Evolutionary conservation across 352 stramenopile species (phyloP).

Genomic region (Phytophthora multivora): DNA sequence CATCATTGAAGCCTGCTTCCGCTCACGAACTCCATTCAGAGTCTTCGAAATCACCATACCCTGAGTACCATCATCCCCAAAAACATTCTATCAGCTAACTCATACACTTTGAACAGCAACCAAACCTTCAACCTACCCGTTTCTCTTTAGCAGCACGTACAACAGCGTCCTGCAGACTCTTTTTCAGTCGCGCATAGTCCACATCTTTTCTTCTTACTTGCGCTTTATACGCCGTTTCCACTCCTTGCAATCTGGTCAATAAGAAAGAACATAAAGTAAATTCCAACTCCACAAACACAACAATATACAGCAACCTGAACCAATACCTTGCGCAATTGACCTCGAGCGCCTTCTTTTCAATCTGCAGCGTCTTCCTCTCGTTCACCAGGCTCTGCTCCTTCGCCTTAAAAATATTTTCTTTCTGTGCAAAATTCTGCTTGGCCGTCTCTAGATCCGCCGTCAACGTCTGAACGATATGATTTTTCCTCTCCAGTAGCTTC

Average conservation of each 20-base stretch:
- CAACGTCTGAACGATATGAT: conserved; percentile 49
- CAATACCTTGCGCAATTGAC: conserved; percentile 64
- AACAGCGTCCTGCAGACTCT: conserved; percentile 65
- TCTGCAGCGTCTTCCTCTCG: conserved; percentile 58
- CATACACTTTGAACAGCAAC: not conserved
- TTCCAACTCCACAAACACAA: not conserved
- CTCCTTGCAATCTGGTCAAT: conserved; percentile 55
- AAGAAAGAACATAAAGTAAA: not conserved
- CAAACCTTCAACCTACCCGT: conserved; percentile 32
- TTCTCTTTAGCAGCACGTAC: conserved; percentile 62
- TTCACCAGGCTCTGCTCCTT: conserved; percentile 56
- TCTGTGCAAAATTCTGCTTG: conserved; percentile 54
- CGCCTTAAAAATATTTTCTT: conserved; percentile 66
- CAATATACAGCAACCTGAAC: not conserved
- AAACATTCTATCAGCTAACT: not conserved
- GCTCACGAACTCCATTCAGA: conserved; percentile 48
- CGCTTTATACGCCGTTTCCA: conserved; percentile 77
- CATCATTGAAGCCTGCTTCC: conserved; percentile 34
- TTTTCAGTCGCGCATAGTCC: conserved; percentile 75
- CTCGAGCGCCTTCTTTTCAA: conserved; percentile 73
- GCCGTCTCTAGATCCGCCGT: conserved; percentile 51
- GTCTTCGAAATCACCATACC: conserved; percentile 48
- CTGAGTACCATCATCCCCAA: conserved; percentile 20
- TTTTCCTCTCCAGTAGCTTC: conserved; percentile 62
- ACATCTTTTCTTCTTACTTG: conserved; percentile 77